Percentiles rank a stretch among this genome's conserved stretches.
Evolutionary conservation across 495 filamentous ascomycete genomes (phyloP).

Genomic region (Podospora conica): DNA sequence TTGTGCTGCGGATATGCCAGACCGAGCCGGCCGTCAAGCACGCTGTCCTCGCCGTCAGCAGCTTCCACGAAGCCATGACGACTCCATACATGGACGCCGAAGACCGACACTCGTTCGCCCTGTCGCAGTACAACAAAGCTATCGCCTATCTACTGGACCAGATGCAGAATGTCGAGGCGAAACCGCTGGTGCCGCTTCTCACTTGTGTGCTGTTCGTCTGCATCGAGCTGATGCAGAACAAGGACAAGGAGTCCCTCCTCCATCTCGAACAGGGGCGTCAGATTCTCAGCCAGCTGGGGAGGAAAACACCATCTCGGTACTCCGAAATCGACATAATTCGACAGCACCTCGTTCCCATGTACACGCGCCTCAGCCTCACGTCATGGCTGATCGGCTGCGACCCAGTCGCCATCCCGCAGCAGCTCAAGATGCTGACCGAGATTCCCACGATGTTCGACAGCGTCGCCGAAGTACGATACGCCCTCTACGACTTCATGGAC

Average conservation of each 20-base stretch:
- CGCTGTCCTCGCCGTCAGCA: conserved; percentile 51
- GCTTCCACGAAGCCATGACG: conserved; percentile 43
- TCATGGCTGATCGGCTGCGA: conserved; percentile 33
- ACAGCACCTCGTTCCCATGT: conserved; percentile 38
- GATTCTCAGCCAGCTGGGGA: conserved; percentile 33
- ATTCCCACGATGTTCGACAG: conserved; percentile 26
- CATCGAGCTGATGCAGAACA: conserved; percentile 50
- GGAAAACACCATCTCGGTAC: conserved; percentile 13
- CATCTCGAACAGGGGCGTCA: conserved; percentile 38
- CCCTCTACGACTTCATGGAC: conserved; percentile 33
- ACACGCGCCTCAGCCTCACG: conserved; percentile 35
- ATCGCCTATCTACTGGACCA: conserved; percentile 39
- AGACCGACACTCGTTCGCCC: conserved; percentile 34
- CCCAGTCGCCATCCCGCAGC: conserved; percentile 22
- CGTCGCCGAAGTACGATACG: conserved; percentile 27
- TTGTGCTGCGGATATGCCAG: conserved; percentile 52
- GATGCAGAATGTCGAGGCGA: conserved; percentile 34
- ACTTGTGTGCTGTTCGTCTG: conserved; percentile 55
- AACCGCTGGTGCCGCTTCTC: conserved; percentile 44
- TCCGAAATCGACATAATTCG: conserved; percentile 32
- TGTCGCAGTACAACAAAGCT: conserved; percentile 51
- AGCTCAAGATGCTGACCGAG: conserved; percentile 27
- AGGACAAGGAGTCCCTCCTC: conserved; percentile 38
- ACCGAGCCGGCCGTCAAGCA: conserved; percentile 54
- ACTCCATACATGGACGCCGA: conserved; percentile 30